Evolutionary conservation across 2,329 filamentous ascomycete genomes (phyloP).

Genomic region (Botrytis porri): DNA sequence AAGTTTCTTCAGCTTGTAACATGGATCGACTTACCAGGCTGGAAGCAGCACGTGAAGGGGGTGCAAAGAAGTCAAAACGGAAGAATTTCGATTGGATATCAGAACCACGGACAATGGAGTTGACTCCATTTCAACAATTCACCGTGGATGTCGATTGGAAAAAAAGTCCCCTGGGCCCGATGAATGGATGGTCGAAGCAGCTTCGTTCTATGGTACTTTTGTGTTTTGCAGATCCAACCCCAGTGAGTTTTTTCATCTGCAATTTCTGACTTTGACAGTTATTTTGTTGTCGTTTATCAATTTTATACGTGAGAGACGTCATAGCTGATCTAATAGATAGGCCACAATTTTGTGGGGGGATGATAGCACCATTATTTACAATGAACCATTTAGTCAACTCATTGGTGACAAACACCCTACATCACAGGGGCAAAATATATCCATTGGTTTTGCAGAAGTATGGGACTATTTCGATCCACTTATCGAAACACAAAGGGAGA

Average conservation of each 20-base stretch:
- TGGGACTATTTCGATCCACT: slow-evolving; percentile 65
- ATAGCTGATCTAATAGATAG: slow-evolving; percentile 3
- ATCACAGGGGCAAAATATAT: slow-evolving; percentile 54
- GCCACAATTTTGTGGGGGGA: slow-evolving; percentile 75
- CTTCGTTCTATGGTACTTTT: slow-evolving; percentile 74
- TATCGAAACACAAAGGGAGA: slow-evolving; percentile 62
- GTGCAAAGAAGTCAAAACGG: neutral
- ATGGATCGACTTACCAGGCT: neutral
- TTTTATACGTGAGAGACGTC: neutral
- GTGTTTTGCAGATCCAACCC: slow-evolving; percentile 73
- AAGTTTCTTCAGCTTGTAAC: neutral
- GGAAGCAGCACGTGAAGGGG: neutral
- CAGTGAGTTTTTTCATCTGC: slow-evolving; percentile 34
- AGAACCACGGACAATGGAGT: slow-evolving; percentile 19
- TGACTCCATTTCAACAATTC: slow-evolving; percentile 32
- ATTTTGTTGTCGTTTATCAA: neutral
- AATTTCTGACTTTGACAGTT: neutral
- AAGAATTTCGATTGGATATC: slow-evolving; percentile 31
- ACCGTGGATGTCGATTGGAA: slow-evolving; percentile 61
- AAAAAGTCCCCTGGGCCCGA: slow-evolving; percentile 68
- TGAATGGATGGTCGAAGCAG: slow-evolving; percentile 63
- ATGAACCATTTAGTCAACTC: slow-evolving; percentile 65
- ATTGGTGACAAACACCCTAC: slow-evolving; percentile 73
- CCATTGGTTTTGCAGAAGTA: slow-evolving; percentile 65
- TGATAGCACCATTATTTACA: slow-evolving; percentile 63